Conservation (phyloP, 768 basidiomycete genomes). For the Calocybe cyanea region DNA sequence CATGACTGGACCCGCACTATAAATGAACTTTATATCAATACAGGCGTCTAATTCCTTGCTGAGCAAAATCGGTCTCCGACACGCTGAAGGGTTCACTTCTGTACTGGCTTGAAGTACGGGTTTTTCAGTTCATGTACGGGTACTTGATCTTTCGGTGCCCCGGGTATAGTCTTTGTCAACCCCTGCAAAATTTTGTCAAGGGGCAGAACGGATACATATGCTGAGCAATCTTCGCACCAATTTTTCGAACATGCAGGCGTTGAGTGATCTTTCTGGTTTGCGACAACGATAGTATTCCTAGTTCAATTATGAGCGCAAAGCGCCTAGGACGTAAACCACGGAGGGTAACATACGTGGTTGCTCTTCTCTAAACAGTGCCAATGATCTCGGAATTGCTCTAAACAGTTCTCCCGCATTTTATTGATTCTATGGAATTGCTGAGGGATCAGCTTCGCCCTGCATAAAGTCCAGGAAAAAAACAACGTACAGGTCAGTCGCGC, state of each 20-base stretch:
- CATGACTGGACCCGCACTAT: no score
- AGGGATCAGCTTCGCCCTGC: neutral
- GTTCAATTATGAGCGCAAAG: constrained; percentile 4
- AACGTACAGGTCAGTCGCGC: constrained; percentile 88
- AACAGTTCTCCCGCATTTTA: constrained; percentile 92
- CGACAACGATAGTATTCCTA: constrained; percentile 93
- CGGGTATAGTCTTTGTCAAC: constrained; percentile 87
- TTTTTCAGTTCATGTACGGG: constrained; percentile 87
- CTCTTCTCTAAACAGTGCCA: constrained; percentile 93
- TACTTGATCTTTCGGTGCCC: constrained; percentile 72
- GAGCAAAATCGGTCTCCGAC: neutral
- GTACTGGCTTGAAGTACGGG: constrained; percentile 78
- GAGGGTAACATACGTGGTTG: constrained; percentile 76
- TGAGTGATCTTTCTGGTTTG: constrained; percentile 81
- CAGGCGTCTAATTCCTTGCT: constrained; percentile 16
- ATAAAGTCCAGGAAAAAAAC: neutral
- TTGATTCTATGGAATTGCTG: constrained; percentile 71
- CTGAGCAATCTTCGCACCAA: constrained; percentile 51
- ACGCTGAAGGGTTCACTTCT: constrained; percentile 52
- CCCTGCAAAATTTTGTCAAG: constrained; percentile 49
- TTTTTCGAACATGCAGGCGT: constrained; percentile 95
- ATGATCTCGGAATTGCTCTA: constrained; percentile 82
- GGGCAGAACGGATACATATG: neutral
- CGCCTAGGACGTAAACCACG: neutral
- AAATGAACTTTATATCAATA: constrained; percentile 9